A percentile compares a stretch with the other conserved stretches of the same genome.
phyloP scores from a whole-genome alignment of 345 rosid species.

The Lumnitzera racemosa region DNA sequence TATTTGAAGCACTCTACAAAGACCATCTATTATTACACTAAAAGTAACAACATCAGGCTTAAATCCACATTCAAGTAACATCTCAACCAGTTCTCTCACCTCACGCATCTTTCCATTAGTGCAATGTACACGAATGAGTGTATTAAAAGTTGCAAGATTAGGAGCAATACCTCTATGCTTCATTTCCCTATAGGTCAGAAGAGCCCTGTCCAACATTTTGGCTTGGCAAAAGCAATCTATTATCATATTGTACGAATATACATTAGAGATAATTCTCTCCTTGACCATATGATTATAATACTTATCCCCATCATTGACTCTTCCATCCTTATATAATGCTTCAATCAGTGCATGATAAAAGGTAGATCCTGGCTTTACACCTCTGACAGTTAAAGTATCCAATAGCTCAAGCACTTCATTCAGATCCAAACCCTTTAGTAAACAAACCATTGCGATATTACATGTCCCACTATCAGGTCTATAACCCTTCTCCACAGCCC shows the following conservation, averaged over 20 bases:
- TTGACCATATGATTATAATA: constrained; percentile 42
- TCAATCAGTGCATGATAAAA: constrained; percentile 51
- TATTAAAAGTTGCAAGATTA: constrained; percentile 75
- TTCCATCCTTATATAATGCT: constrained; percentile 46
- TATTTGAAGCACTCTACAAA: constrained; percentile 47
- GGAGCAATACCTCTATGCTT: constrained; percentile 45
- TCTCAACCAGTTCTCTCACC: constrained; percentile 32
- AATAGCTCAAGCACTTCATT: constrained; percentile 47
- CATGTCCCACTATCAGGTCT: constrained; percentile 49
- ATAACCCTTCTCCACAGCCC: constrained; percentile 39
- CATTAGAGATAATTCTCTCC: constrained; percentile 42
- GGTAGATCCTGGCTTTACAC: constrained; percentile 51
- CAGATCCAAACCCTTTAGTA: constrained; percentile 52
- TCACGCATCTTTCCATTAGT: constrained; percentile 36
- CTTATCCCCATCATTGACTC: constrained; percentile 36
- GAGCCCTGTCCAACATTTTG: constrained; percentile 43
- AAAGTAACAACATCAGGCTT: constrained; percentile 78
- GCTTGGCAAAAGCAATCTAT: constrained; percentile 78
- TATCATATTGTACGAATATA: constrained; percentile 56
- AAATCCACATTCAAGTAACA: constrained; percentile 49
- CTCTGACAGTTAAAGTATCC: constrained; percentile 40
- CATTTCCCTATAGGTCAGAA: constrained; percentile 41
- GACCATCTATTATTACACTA: constrained; percentile 65
- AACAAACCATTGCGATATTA: constrained; percentile 50
- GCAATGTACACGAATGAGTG: constrained; percentile 54